phyloP scores from a whole-genome alignment of 805 yeast species.

The Pichia eremophila region DNA sequence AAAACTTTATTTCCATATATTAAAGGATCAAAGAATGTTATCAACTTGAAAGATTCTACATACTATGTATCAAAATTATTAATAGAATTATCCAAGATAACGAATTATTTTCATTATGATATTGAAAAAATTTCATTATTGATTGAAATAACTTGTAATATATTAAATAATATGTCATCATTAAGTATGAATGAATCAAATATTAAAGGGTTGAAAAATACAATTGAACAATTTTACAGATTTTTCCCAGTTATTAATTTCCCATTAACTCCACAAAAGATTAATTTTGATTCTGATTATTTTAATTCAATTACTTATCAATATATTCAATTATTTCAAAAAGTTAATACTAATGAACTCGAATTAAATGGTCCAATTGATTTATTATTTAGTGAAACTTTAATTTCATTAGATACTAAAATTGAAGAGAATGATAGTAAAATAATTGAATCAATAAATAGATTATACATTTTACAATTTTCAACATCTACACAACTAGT shows the following conservation, averaged over 20 bases:
- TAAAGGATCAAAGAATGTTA: neutral
- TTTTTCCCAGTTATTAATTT: constrained; percentile 7
- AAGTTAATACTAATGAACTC: constrained; percentile 9
- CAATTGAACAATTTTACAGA: constrained; percentile 1
- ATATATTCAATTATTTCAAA: constrained; percentile 12
- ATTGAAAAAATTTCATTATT: constrained; percentile 9
- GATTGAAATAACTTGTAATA: neutral
- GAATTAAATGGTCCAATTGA: constrained; percentile 15
- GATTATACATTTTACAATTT: constrained; percentile 1
- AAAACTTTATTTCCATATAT: constrained; percentile 12
- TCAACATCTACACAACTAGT: neutral
- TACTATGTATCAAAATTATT: constrained; percentile 12
- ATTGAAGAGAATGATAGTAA: neutral
- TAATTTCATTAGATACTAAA: neutral
- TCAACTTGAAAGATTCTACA: constrained; percentile 1
- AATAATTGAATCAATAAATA: constrained; percentile 4
- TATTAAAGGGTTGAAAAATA: neutral
- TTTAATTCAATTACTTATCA: constrained; percentile 17
- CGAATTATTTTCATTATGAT: constrained; percentile 9
- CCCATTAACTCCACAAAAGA: neutral
- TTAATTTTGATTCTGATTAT: constrained; percentile 5
- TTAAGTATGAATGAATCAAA: neutral
- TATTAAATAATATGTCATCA: neutral
- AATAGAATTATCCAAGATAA: constrained; percentile 5
- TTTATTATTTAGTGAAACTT: constrained; percentile 12